Evolutionary conservation across 1,284 basidiomycete species (phyloP).

Genomic region (Jaminaea rosea): DNA sequence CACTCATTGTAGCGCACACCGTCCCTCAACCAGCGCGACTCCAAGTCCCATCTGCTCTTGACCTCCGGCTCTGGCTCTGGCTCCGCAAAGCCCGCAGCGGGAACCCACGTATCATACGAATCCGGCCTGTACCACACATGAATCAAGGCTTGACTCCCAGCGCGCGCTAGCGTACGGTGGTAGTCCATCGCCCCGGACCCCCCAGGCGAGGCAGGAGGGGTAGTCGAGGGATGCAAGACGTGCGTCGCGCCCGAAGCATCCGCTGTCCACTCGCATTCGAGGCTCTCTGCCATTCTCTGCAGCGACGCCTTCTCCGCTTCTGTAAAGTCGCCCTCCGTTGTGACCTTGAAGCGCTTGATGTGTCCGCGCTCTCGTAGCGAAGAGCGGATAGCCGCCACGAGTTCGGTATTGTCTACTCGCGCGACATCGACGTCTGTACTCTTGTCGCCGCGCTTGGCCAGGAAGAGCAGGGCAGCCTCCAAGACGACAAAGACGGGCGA

Average conservation of each 20-base stretch:
- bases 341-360: conserved; percentile 21
- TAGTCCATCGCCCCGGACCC: conserved; percentile 25
- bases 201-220: conserved; percentile 21
- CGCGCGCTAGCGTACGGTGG: conserved; percentile 42
- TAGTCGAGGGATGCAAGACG: conserved; percentile 26
- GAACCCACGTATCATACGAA: conserved; percentile 48
- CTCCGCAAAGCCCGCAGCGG: conserved; percentile 41
- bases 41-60: conserved; percentile 29
- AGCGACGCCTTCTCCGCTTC: conserved; percentile 33
- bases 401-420: conserved; percentile 17
- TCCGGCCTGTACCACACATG: conserved; percentile 48
- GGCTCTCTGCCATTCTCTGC: conserved; percentile 21
- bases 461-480: conserved; percentile 7
- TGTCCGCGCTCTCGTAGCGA: conserved; percentile 18
- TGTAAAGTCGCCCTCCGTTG: conserved; percentile 25
- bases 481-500: conserved; percentile 28
- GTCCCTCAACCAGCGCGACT: conserved; percentile 40
- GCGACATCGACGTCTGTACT: not conserved
- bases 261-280: conserved; percentile 22
- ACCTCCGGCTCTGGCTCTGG: conserved; percentile 39
- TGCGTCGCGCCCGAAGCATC: conserved; percentile 30
- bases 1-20: conserved; percentile 41
- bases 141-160: conserved; percentile 34
- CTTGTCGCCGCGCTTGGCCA: conserved; percentile 1
- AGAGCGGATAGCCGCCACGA: conserved; percentile 29